Evolutionary conservation across 2,329 filamentous ascomycete species (phyloP).

Genomic region (Lasiodiplodia sp.): DNA sequence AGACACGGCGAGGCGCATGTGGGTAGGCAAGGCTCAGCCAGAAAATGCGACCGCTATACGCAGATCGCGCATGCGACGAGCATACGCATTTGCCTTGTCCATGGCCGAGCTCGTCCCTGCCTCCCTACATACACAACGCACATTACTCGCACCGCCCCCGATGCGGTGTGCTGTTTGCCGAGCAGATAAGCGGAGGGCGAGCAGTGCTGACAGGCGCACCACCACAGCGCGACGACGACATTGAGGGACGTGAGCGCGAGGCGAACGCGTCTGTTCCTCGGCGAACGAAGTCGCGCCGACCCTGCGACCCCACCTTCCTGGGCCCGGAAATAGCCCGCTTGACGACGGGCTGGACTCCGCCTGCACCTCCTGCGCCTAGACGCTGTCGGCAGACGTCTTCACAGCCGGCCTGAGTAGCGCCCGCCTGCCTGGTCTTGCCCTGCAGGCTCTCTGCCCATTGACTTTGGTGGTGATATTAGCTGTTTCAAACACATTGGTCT

Average conservation of each 20-base stretch:
- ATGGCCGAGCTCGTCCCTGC: background rate
- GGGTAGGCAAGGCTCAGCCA: slow-evolving; percentile 3
- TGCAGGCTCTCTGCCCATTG: background rate
- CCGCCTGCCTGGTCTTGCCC: background rate
- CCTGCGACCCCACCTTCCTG: slow-evolving; percentile 3
- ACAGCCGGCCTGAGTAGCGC: background rate
- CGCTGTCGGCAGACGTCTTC: slow-evolving; percentile 14
- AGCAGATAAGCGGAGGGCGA: slow-evolving; percentile 18
- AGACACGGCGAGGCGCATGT: slow-evolving; percentile 14
- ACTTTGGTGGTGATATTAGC: background rate
- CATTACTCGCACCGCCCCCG: slow-evolving; percentile 12
- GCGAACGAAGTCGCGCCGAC: slow-evolving; percentile 21
- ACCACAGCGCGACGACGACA: slow-evolving; percentile 2
- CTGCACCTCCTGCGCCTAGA: slow-evolving; percentile 1
- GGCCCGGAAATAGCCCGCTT: slow-evolving; percentile 13
- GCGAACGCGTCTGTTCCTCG: slow-evolving; percentile 8
- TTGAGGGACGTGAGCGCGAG: slow-evolving; percentile 19
- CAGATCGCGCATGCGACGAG: background rate
- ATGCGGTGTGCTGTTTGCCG: slow-evolving; percentile 5
- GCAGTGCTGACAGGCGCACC: slow-evolving; percentile 12
- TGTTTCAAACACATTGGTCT: background rate
- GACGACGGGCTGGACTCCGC: slow-evolving; percentile 13
- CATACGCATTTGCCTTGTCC: background rate
- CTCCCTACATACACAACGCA: background rate
- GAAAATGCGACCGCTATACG: slow-evolving; percentile 1